Evolutionary conservation across 1,284 basidiomycete species (phyloP), one percentile per base, ranked within the genome.

Genomic region (Apiotrichum gracile): DNA sequence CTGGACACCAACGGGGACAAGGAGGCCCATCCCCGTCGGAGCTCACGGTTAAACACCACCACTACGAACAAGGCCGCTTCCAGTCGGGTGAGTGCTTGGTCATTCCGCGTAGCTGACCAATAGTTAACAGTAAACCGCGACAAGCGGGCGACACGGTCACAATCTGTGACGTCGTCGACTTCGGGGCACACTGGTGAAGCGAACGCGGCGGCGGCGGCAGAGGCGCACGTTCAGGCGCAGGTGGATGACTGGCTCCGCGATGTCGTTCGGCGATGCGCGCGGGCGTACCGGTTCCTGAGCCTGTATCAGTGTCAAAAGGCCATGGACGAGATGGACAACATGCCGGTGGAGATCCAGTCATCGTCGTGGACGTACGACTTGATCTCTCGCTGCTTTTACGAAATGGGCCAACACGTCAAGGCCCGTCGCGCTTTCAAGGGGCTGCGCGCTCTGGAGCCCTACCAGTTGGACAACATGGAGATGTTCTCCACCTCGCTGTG

Each of bases 401-500:
- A 94, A 72, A 81, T 83, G 70, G 82, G 86, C 55, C 86, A 94
- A 68, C 94, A 93, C 76, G 78, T 82, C 58, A 82, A 85, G 74
- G 88, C 91, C 39, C 86, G 90, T 66, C 83, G 88, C 60, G 88
- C 88, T 31, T 97, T 94, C 78, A 82, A 82, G 63, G 82, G 83
- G 22, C 83, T 90, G 42, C 81, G 90, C 40, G 78, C 78, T n/a
- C 76, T 86, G 50, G 86, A 94, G 60, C 91, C 91, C 9, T 87
- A 90, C 78, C 83, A 88, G 25, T 72, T 92, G 51, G 83, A 82
- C 77, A 87, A 91, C 69, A 92, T 93, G 88, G 92, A 96, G 72
- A 82, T 89, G 38, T 94, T 90, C 76, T 94, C 91, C 37, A 94
- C 93, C 13, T 80, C 93, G 33, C 78, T 97, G 45, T 97, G 92